These are phyloP conservation scores for Ceratopteris richardii DNA, from an alignment of 75 land plant species.

Conservation along the genomic window DNA sequence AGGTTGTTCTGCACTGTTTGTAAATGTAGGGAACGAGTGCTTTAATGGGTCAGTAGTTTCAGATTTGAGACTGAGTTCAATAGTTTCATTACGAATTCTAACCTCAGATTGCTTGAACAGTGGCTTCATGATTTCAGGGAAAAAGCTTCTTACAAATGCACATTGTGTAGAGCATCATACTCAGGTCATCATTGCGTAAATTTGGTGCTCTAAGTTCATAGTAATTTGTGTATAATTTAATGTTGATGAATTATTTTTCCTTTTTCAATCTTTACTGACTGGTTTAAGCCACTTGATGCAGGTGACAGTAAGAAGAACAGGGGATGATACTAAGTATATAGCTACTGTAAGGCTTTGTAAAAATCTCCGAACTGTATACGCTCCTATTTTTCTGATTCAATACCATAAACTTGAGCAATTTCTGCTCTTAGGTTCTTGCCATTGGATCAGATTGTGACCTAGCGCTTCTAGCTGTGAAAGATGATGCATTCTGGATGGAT, in stretches of 20 bases:
- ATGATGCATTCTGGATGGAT: constrained; percentile 83
- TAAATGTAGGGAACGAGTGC: too few species aligned
- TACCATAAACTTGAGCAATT: not conserved
- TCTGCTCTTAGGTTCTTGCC: constrained; percentile 71
- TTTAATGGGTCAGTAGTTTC: too few species aligned
- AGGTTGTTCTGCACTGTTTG: too few species aligned
- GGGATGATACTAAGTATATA: constrained; percentile 86
- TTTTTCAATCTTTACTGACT: not conserved
- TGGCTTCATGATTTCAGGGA: constrained; percentile 88
- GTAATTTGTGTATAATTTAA: too few species aligned
- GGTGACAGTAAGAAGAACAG: constrained; percentile 76
- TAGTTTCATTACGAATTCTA: too few species aligned
- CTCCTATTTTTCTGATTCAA: not conserved
- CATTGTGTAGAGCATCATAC: constrained; percentile 96
- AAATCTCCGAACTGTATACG: not conserved
- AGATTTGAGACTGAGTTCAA: too few species aligned
- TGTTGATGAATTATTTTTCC: too few species aligned
- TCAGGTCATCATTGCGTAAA: constrained; percentile 51
- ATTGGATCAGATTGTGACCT: constrained; percentile 89
- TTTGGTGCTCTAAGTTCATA: too few species aligned
- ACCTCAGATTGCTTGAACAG: constrained; percentile 27
- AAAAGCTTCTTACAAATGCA: constrained; percentile 88
- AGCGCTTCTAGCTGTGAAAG: constrained; percentile 85
- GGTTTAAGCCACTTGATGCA: constrained; percentile 4
- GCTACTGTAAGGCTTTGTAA: constrained; percentile 53